These are phyloP conservation scores for Lactuca sativa DNA, from an alignment of 129 eudicot genomes.

Conservation along the genomic window DNA sequence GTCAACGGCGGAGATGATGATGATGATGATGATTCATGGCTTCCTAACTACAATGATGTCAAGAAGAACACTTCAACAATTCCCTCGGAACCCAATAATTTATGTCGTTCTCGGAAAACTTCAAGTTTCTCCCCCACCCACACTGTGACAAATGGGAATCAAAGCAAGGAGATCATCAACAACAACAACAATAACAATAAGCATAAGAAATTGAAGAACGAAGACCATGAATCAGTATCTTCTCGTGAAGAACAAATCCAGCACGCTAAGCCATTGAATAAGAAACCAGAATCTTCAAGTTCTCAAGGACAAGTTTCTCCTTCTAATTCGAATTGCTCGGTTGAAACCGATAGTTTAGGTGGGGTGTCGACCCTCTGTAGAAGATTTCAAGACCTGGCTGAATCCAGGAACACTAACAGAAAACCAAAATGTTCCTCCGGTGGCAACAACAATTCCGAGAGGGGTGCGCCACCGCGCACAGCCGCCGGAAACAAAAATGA, in stretches of 20 bases:
- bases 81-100: background rate
- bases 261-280: background rate
- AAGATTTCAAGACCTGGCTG: constrained; percentile 56
- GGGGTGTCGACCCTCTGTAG: constrained; percentile 79
- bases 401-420: constrained; percentile 23
- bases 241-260: background rate
- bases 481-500: constrained; percentile 10
- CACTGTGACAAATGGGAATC: background rate
- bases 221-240: constrained; percentile 5
- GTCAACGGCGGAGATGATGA: background rate
- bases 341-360: constrained; percentile 32
- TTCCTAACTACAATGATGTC: constrained; percentile 1
- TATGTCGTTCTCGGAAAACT: constrained; percentile 5
- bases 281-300: constrained; percentile 8
- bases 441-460: constrained; percentile 14
- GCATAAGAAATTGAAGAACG: constrained; percentile 14
- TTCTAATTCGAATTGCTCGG: constrained; percentile 11
- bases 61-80: background rate
- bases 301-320: constrained; percentile 18
- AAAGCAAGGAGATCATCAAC: background rate
- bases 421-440: background rate
- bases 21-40: constrained; percentile 4
- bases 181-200: constrained; percentile 5
- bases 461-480: constrained; percentile 2
- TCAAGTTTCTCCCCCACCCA: background rate